Base-by-base conservation (phyloP, 2,329 filamentous ascomycete species). In the Scedosporium boydii region DNA sequence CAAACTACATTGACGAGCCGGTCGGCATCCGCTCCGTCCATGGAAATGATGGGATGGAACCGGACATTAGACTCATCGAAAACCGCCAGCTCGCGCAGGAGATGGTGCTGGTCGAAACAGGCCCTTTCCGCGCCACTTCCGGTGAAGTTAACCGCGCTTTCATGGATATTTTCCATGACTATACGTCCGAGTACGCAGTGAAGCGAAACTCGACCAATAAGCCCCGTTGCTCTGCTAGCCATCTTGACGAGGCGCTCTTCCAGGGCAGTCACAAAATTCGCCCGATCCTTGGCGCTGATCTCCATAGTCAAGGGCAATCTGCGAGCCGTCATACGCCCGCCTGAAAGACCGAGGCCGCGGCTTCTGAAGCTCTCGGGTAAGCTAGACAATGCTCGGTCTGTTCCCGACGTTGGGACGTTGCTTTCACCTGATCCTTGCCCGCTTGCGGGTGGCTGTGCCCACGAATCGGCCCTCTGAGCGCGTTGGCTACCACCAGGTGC, bases 1-100 rank as follows among this genome's bases (percentile, higher is more conserved):
- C 64, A 67, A 6, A 62, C 56, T 1, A 62, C 63, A 4, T 42
- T 38, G 42, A 68, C 62, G 12, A 26, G 10, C 9, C 66, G 64
- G 18, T 70, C 65, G 6, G 65, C 67, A 61, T 75, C 72, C 16
- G 65, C 61, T 5, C 66, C 68, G 7, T 65, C 64, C 1, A 69
- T 69, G 3, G 72, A 63, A 9, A 63, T 18, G 12, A 48, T 51
- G 7, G 34, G 18, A 34, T 62, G 60, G n/a, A 46, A 58, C 14
- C 41, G 53, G 12, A 57, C 7, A 23, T 58, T 21, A 27, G 10
- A 26, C 38, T 62, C 53, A 23, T 48, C 48, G 7, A 62, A 48
- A 12, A 51, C 9, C 10, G 46, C 46, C 27, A 61, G 18, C 34
- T 61, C 59, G 10, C 48, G 27, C 18, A 61, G 59, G 4, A 61